A percentile compares a stretch with the other conserved stretches of the same genome.
Conservation (phyloP, 768 basidiomycete species). For the Paxillus rubicundulus region DNA sequence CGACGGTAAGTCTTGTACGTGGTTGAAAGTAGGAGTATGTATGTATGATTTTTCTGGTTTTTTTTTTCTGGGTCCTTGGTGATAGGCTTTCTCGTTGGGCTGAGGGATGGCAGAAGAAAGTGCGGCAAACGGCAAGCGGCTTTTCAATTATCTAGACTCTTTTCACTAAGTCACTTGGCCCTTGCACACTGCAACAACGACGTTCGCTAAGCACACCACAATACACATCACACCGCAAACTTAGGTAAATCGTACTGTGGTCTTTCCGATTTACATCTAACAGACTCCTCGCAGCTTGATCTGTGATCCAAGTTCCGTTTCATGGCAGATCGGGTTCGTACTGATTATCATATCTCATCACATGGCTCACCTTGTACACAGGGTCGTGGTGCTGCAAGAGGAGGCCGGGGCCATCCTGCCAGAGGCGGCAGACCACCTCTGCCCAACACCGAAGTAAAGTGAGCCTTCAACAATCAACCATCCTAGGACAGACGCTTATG, state of each 20-base stretch:
- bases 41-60: constrained; percentile 12
- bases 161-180: constrained; percentile 3
- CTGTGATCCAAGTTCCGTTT: constrained; percentile 12
- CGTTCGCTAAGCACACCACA: constrained; percentile 11
- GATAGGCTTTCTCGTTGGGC: constrained; percentile 17
- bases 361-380: constrained; percentile 34
- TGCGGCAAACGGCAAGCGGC: constrained; percentile 33
- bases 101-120: constrained; percentile 21
- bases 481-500: constrained; percentile 10
- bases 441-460: constrained; percentile 26
- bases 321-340: constrained; percentile 34
- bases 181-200: constrained; percentile 1
- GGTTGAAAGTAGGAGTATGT: constrained; percentile 12
- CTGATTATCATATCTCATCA: not conserved
- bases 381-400: constrained; percentile 59
- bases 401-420: constrained; percentile 40
- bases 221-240: constrained; percentile 1
- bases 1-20: constrained; percentile 13
- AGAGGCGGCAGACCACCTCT: constrained; percentile 19
- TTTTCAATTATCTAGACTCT: constrained; percentile 26
- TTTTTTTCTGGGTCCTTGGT: constrained; percentile 5
- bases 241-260: constrained; percentile 14
- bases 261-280: not conserved
- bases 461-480: constrained; percentile 9
- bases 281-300: constrained; percentile 11